Percentiles rank a stretch among this genome's conserved stretches.
phyloP scores from a whole-genome alignment of 495 filamentous ascomycete species.

The Aspergillus indologenus region DNA sequence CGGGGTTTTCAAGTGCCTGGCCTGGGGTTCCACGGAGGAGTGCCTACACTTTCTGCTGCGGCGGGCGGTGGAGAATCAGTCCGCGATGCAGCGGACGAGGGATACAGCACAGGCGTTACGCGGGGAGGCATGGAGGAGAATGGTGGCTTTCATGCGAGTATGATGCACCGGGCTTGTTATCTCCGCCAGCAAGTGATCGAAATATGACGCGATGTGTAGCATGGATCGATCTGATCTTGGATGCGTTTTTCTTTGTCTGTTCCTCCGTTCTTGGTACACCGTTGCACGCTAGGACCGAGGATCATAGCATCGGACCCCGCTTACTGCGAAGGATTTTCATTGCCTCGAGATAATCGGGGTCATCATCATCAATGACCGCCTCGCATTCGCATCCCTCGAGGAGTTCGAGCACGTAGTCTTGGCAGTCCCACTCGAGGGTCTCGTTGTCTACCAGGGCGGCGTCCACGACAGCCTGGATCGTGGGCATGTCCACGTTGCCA shows the following conservation, averaged over 20 bases:
- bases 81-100: constrained; percentile 67
- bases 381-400: constrained; percentile 22
- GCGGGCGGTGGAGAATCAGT: constrained; percentile 79
- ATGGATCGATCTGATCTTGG: background rate
- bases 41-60: constrained; percentile 83
- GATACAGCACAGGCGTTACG: constrained; percentile 66
- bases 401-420: constrained; percentile 29
- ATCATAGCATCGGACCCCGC: constrained; percentile 18
- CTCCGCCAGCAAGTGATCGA: background rate
- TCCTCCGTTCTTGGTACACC: background rate
- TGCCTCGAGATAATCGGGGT: constrained; percentile 20
- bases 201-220: background rate
- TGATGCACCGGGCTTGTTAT: background rate
- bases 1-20: constrained; percentile 73
- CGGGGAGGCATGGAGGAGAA: constrained; percentile 58
- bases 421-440: constrained; percentile 28
- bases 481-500: constrained; percentile 12
- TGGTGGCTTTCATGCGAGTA: constrained; percentile 16
- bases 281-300: background rate
- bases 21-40: constrained; percentile 82
- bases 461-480: constrained; percentile 14
- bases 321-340: constrained; percentile 15
- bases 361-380: constrained; percentile 19
- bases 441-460: constrained; percentile 21
- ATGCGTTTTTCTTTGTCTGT: background rate